Base-by-base conservation (phyloP, 306 rosid genomes). In the Abrus pulchellus region DNA sequence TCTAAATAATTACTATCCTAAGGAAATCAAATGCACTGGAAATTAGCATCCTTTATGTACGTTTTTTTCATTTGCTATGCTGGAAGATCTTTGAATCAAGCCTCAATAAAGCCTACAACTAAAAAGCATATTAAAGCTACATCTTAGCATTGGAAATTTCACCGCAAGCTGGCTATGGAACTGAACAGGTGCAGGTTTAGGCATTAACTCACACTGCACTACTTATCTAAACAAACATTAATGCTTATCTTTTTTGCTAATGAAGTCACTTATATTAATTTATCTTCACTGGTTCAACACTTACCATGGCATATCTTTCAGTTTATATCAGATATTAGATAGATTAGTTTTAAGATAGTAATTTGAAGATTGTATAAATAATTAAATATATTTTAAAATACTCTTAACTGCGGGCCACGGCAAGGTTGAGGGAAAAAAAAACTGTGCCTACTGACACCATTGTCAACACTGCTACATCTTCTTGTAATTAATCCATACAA, bases 1-100 rank as follows among this genome's bases (percentile, higher is more conserved):
- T 27, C 62, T 65, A 69, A 49, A 69, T 28, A 52, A 40, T 52
- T 7, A 48, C 27, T 27, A 82, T 68, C 69, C 59, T 30, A 61
- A 9, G 72, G 38, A 80, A 43, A 53, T 54, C 76, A 49, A 77
- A 81, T 77, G 63, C 78, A 64, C 32, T 43, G 73, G 20, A 78
- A 65, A 57, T 4, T 74, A 48, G 20, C 12, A 60, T 36, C 65
- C 67, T 38, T 40, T 66, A 62, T 49, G 48, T 52, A 45, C 20
- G 32, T 52, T 52, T 75, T 66, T 61, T 68, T 53, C 38, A 11
- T 77, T 76, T 11, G 68, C 68, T 41, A 36, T 20, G 47, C 52
- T 20, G 38, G n/a, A 76, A 69, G 65, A 57, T 61, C 43, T 69
- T 60, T 30, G 41, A 76, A 60, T 61, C 41, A 69, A 69, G 32